These are phyloP conservation scores for Tetraselmis striata DNA, from an alignment of 139 green algal species.

Conservation along the genomic window DNA sequence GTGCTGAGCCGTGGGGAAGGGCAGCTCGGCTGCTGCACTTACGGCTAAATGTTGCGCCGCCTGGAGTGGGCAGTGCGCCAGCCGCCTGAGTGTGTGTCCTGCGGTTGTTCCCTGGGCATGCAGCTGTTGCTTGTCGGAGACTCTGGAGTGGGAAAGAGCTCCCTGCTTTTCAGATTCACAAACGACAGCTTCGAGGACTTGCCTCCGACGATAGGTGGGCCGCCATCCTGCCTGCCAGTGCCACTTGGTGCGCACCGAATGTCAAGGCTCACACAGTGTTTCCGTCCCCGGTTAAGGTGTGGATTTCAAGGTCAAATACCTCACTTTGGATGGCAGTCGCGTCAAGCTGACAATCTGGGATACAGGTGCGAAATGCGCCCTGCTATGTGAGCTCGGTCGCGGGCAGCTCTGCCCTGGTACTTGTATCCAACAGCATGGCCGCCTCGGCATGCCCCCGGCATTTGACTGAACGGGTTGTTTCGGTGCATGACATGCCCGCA, in stretches of 20 bases:
- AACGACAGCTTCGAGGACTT: conserved; percentile 75
- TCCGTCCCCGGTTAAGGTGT: conserved; percentile 67
- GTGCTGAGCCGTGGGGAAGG: conserved; percentile 19
- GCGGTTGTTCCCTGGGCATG: not conserved
- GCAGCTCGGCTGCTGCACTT: not conserved
- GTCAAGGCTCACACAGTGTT: too few species aligned
- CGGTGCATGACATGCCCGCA: too few species aligned
- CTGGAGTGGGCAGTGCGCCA: not conserved
- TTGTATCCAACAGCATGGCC: not conserved
- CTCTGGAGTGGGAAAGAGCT: conserved; percentile 83
- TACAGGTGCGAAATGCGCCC: conserved; percentile 41
- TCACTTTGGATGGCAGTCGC: conserved; percentile 64
- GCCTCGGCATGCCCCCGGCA: not conserved
- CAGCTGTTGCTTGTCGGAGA: conserved; percentile 88
- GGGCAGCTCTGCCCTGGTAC: not conserved
- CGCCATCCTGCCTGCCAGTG: not conserved
- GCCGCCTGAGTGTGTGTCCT: not conserved
- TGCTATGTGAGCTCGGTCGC: not conserved
- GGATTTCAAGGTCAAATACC: conserved; percentile 91
- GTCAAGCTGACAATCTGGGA: conserved; percentile 94
- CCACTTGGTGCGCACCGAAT: too few species aligned
- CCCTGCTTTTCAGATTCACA: conserved; percentile 81
- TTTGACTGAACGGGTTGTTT: not conserved
- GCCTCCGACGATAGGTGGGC: conserved; percentile 70
- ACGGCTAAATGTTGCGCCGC: not conserved